These are phyloP conservation scores for Metschnikowia rubicola DNA, from an alignment of 805 yeast genomes.

Conservation along the genomic window DNA sequence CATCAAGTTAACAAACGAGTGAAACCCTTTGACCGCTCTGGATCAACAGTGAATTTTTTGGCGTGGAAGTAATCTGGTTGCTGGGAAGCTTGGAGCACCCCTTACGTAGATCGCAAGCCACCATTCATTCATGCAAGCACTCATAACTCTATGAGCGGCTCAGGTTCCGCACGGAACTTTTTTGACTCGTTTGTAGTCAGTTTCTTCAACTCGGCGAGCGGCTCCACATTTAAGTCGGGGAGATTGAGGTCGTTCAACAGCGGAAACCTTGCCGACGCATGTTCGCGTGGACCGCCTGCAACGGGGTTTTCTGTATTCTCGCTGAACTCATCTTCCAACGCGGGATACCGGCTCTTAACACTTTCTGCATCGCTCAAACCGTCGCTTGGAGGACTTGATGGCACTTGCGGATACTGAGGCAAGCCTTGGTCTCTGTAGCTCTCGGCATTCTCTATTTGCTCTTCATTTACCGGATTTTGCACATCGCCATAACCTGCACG, in stretches of 20 bases:
- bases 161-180: slow-evolving; percentile 30
- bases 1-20: too few relatives aligned
- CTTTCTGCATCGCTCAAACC: slow-evolving; percentile 17
- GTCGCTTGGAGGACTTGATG: slow-evolving; percentile 17
- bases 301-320: not conserved
- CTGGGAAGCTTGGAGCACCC: too few relatives aligned
- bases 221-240: slow-evolving; percentile 2
- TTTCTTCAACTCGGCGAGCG: slow-evolving; percentile 2
- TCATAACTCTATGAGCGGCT: slow-evolving; percentile 39
- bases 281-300: slow-evolving; percentile 5
- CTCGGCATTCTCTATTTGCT: not conserved
- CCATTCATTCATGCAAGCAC: not conserved
- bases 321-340: slow-evolving; percentile 6
- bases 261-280: slow-evolving; percentile 16
- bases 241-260: slow-evolving; percentile 17
- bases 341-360: slow-evolving; percentile 20
- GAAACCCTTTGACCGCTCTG: too few relatives aligned
- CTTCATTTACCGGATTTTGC: too few relatives aligned
- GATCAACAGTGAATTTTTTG: too few relatives aligned
- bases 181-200: slow-evolving; percentile 6
- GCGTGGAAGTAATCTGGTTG: too few relatives aligned
- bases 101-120: too few relatives aligned
- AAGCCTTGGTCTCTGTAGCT: not conserved
- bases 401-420: slow-evolving; percentile 11
- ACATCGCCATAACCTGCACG: too few relatives aligned